Percentiles rank a stretch among this genome's conserved stretches.
Evolutionary conservation across 2,329 filamentous ascomycete genomes (phyloP).

Genomic region (Aspergillus sp.): DNA sequence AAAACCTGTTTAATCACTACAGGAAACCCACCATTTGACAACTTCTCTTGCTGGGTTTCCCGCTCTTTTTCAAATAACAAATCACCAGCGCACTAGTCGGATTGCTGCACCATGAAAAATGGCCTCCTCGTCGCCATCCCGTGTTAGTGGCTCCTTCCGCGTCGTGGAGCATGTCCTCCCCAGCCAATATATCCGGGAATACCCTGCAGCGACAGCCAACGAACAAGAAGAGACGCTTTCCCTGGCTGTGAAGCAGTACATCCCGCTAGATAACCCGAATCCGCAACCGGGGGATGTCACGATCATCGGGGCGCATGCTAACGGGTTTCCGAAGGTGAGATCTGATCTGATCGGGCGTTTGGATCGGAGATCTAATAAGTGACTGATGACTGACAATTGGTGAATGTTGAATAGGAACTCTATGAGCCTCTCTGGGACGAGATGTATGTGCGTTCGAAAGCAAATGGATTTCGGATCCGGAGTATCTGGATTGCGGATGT

Average conservation of each 20-base stretch:
- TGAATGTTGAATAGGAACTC: conserved; percentile 54
- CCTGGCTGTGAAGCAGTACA: conserved; percentile 81
- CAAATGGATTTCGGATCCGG: conserved; percentile 60
- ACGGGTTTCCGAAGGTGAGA: conserved; percentile 78
- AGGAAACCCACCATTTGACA: no score
- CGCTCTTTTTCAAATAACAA: no score
- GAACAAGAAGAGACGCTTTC: conserved; percentile 67
- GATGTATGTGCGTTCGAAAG: conserved; percentile 51
- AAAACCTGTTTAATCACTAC: no score
- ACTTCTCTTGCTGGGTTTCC: no score
- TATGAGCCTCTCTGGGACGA: conserved; percentile 92
- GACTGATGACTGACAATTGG: neutral
- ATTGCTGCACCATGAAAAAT: neutral
- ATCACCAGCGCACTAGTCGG: no score
- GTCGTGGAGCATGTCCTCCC: conserved; percentile 66
- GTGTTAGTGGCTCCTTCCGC: conserved; percentile 27
- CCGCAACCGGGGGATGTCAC: conserved; percentile 71
- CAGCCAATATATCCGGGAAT: conserved; percentile 74
- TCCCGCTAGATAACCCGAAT: conserved; percentile 59
- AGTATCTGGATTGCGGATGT: conserved; percentile 85
- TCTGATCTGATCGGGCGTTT: neutral
- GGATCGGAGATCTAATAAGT: neutral
- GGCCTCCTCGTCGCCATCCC: neutral
- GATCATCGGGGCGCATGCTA: conserved; percentile 78
- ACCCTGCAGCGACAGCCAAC: conserved; percentile 61